Evolutionary conservation across 2,329 filamentous ascomycete genomes (phyloP), one percentile per base, ranked within the genome.

Genomic region (Leptosphaerulina australis): DNA sequence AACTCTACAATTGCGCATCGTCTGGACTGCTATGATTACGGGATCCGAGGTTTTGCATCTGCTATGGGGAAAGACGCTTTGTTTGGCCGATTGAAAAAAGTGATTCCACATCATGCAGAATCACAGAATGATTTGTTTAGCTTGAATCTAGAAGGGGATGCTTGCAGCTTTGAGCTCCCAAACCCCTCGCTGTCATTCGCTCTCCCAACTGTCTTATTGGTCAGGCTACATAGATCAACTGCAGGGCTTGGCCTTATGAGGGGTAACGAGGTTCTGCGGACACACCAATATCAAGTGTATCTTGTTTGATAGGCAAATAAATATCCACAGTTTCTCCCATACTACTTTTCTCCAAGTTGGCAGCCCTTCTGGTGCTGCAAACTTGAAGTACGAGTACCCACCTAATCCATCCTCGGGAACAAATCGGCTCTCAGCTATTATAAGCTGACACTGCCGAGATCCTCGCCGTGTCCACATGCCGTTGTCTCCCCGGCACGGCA

Each of bases 1-100:
- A 4, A 7, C 30, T 9, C 28, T 8, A 9, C 15, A 41, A 36
- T 37, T 25, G 28, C 34, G 24, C 28, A 29, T 22, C 40, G 50
- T 63, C 62, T 55, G 48, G 62, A 57, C 53, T 53, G 45, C 51
- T 20, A 43, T 50, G 61, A 59, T 66, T 59, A 63, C 62, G 51
- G 58, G 56, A 61, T 50, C 60, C 48, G 43, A 44, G 39, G 34
- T 29, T 29, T 15, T 37, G 17, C 31, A 10, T 36, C 24, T 8
- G 31, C 22, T 34, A 37, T 35, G 46, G 50, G 51, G 30, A 33
- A 29, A 29, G 35, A 39, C 45, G 53, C 44, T 48, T 52, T 34
- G 33, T 48, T 48, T 44, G 50, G 55, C 55, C 57, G 58, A 55
- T 41, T 20, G 46, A 29, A 40, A 31, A 53, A 4, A 17, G 11